Evolutionary conservation across 2,329 filamentous ascomycete genomes (phyloP).

Genomic region (Aschersonia sp.): DNA sequence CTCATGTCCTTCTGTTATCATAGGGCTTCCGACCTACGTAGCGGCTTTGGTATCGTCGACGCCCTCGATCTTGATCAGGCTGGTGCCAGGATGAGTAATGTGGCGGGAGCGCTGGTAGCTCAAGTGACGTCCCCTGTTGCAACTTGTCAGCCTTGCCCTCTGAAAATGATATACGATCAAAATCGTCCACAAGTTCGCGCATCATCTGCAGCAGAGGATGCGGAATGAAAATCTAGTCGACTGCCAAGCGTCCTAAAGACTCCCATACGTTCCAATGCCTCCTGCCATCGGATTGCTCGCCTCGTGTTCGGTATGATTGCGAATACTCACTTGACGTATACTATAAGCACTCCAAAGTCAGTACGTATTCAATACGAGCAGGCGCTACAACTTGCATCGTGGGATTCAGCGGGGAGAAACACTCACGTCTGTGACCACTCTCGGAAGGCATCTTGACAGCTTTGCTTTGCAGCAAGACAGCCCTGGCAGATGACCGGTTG

Average conservation of each 20-base stretch:
- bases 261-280: too few species aligned
- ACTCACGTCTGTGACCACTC: constrained; percentile 81
- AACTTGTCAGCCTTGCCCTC: too few species aligned
- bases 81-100: constrained; percentile 78
- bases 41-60: constrained; percentile 83
- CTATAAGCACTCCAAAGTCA: constrained; percentile 22
- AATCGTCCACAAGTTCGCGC: too few species aligned
- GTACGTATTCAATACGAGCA: too few species aligned
- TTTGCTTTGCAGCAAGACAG: constrained; percentile 30
- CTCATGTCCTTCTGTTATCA: neutral
- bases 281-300: too few species aligned
- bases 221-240: too few species aligned
- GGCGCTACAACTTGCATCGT: neutral
- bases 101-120: constrained; percentile 95
- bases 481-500: constrained; percentile 23
- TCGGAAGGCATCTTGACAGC: constrained; percentile 73
- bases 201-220: too few species aligned
- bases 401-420: neutral
- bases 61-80: constrained; percentile 97
- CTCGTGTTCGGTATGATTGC: too few species aligned
- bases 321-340: constrained; percentile 80
- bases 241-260: too few species aligned
- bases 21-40: constrained; percentile 44
- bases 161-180: too few species aligned
- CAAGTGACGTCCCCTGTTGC: constrained; percentile 80